phyloP scores from a whole-genome alignment of 768 basidiomycete genomes.

The Lactarius quietus region DNA sequence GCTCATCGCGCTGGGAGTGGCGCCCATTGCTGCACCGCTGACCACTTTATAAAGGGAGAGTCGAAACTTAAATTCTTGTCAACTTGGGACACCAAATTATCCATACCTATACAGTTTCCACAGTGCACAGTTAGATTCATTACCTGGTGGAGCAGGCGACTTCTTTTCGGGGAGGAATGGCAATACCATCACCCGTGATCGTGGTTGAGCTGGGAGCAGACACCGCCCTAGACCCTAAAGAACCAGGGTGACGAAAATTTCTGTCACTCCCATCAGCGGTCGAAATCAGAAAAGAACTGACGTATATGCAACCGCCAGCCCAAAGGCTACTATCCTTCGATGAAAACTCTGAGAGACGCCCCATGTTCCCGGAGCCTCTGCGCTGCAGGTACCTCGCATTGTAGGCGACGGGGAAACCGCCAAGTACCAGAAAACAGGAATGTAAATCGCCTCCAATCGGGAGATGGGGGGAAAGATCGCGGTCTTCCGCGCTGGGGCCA shows the following conservation, averaged over 20 bases:
- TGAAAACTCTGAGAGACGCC: constrained; percentile 15
- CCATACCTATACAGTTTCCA: constrained; percentile 2
- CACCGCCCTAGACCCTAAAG: constrained; percentile 14
- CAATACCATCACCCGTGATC: neutral
- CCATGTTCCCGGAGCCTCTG: constrained; percentile 15
- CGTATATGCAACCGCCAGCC: constrained; percentile 13
- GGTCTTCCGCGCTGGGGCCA: neutral
- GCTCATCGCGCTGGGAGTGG: neutral
- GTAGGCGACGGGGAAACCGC: neutral
- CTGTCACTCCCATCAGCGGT: neutral
- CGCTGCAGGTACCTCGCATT: neutral
- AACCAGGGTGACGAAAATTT: neutral
- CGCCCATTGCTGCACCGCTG: neutral
- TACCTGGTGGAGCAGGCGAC: neutral
- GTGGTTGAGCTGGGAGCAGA: constrained; percentile 1
- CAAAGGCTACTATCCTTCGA: constrained; percentile 20
- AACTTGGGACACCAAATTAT: neutral
- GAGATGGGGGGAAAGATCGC: neutral
- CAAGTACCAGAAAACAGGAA: constrained; percentile 16
- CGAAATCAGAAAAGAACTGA: neutral
- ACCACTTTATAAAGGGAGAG: neutral
- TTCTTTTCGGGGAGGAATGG: constrained; percentile 8
- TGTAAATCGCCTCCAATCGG: constrained; percentile 9
- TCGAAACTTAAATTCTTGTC: neutral
- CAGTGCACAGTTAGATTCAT: neutral